Conservation (phyloP, 208 protist species). For the Crithidia expoeki region DNA sequence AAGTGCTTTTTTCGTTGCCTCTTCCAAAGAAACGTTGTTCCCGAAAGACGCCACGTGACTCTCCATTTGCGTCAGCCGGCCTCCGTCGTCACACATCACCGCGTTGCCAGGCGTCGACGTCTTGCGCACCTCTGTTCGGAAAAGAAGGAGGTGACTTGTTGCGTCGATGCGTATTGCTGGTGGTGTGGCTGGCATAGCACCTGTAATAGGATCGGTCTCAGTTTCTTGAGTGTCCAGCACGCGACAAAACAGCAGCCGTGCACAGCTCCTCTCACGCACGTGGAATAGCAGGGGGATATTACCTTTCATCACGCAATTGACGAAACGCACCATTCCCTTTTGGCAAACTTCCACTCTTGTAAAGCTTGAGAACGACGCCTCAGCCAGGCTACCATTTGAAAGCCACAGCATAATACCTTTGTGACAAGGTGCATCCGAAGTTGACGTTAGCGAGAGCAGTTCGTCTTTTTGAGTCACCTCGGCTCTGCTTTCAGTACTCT, state of each 20-base stretch:
- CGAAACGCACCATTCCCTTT: conserved; percentile 11
- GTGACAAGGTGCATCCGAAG: too few relatives aligned
- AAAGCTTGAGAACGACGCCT: conserved; percentile 12
- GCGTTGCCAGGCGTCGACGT: neutral
- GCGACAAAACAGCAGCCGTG: conserved; percentile 15
- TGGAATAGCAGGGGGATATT: neutral
- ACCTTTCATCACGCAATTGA: conserved; percentile 13
- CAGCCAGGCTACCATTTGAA: conserved; percentile 9
- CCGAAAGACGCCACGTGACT: neutral
- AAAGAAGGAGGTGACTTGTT: neutral
- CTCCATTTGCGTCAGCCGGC: neutral
- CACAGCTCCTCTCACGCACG: conserved; percentile 6
- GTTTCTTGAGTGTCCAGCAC: neutral
- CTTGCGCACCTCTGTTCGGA: neutral
- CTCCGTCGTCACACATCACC: neutral
- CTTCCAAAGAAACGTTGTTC: too few relatives aligned
- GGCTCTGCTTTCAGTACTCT: too few relatives aligned
- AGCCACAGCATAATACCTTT: too few relatives aligned
- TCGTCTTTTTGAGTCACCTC: too few relatives aligned
- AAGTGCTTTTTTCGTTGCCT: too few relatives aligned
- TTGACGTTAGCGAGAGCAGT: too few relatives aligned
- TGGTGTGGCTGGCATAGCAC: neutral
- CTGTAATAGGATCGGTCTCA: neutral
- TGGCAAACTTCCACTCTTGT: conserved; percentile 4
- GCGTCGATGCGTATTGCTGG: conserved; percentile 5